phyloP scores from a whole-genome alignment of 331 rosid genomes.

The Ulmus americana region DNA sequence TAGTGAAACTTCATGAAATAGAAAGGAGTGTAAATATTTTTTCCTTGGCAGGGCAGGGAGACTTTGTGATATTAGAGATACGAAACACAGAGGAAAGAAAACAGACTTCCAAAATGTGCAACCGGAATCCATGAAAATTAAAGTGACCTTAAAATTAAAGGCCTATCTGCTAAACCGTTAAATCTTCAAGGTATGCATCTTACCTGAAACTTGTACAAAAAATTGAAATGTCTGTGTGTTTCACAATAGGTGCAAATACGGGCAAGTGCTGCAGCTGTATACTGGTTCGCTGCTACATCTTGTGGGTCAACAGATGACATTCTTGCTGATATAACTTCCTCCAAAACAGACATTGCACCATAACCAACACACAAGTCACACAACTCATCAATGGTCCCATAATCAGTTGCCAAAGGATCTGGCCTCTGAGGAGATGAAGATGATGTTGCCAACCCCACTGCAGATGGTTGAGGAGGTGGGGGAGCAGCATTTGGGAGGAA shows the following conservation, averaged over 20 bases:
- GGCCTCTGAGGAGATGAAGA: conserved; percentile 84
- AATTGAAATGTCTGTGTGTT: conserved; percentile 81
- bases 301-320: conserved; percentile 48
- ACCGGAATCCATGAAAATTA: background rate
- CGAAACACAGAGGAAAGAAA: background rate
- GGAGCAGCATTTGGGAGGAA: conserved; percentile 73
- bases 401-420: conserved; percentile 77
- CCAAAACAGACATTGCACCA: conserved; percentile 78
- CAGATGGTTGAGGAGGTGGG: conserved; percentile 61
- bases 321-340: conserved; percentile 81
- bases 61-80: background rate
- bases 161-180: background rate
- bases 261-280: conserved; percentile 64
- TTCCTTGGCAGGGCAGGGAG: background rate
- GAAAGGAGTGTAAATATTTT: background rate
- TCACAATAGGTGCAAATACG: conserved; percentile 86
- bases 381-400: conserved; percentile 84
- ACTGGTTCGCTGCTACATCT: conserved; percentile 51
- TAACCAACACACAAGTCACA: conserved; percentile 81
- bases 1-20: conserved; percentile 1
- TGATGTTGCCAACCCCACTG: conserved; percentile 51
- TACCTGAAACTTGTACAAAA: conserved; percentile 86
- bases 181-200: background rate
- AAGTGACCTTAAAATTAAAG: background rate
- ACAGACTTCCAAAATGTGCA: background rate